Conservation (phyloP, 2,329 filamentous ascomycete species). For the Plectosphaerella sp. region DNA sequence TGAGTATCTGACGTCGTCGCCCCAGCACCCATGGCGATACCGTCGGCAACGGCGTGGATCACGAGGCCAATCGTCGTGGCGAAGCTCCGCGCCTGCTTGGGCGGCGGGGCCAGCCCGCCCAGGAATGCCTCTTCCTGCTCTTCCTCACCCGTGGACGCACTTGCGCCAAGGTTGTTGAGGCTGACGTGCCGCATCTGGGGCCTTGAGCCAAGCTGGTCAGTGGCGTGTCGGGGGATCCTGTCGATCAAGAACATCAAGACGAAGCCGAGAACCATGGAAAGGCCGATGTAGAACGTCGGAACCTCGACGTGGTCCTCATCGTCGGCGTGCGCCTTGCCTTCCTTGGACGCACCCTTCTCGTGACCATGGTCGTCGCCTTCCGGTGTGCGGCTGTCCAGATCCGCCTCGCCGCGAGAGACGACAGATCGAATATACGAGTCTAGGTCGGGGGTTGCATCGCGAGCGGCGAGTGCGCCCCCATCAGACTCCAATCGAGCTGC, state of each 20-base stretch:
- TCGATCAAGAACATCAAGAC: slow-evolving; percentile 97
- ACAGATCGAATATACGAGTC: not conserved
- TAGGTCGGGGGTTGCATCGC: not conserved
- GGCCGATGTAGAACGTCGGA: slow-evolving; percentile 75
- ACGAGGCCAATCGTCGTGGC: slow-evolving; percentile 93
- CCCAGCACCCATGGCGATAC: slow-evolving; percentile 91
- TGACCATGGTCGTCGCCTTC: not conserved
- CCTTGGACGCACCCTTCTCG: slow-evolving; percentile 23
- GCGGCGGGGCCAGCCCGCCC: slow-evolving; percentile 51
- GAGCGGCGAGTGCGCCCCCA: not conserved
- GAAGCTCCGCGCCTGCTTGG: slow-evolving; percentile 57
- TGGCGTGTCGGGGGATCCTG: slow-evolving; percentile 70
- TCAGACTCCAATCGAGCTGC: too few relatives aligned
- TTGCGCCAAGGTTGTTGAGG: slow-evolving; percentile 69
- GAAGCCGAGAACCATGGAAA: slow-evolving; percentile 84
- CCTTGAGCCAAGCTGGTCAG: slow-evolving; percentile 57
- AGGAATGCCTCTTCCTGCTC: slow-evolving; percentile 53
- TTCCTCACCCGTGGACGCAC: slow-evolving; percentile 44
- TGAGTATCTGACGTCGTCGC: slow-evolving; percentile 69
- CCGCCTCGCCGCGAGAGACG: not conserved
- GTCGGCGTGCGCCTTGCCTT: slow-evolving; percentile 24
- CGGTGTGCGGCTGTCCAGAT: not conserved
- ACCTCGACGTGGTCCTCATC: slow-evolving; percentile 30
- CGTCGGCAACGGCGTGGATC: slow-evolving; percentile 92
- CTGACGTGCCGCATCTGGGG: slow-evolving; percentile 80